Evolutionary conservation across 2,329 filamentous ascomycete genomes (phyloP).

Genomic region (Colletotrichum sansevieriae): DNA sequence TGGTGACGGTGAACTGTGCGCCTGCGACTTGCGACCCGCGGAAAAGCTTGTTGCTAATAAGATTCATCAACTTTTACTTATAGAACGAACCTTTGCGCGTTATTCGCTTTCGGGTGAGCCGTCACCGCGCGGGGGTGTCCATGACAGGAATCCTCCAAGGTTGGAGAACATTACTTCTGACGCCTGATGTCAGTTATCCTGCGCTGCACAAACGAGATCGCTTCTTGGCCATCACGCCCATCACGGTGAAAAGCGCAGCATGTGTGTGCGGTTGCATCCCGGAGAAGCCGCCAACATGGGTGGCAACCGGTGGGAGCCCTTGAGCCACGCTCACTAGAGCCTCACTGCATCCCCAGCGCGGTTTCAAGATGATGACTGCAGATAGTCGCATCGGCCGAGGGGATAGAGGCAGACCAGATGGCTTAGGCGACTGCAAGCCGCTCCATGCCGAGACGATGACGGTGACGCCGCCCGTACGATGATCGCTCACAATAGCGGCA

Average conservation of each 20-base stretch:
- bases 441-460: constrained; percentile 30
- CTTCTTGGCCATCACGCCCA: too few species aligned
- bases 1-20: constrained; percentile 8
- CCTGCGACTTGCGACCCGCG: not conserved
- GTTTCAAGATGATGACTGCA: constrained; percentile 9
- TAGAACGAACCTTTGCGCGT: not conserved
- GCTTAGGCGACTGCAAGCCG: too few species aligned
- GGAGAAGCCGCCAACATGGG: not conserved
- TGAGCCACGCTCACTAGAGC: too few species aligned
- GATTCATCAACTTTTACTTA: constrained; percentile 4
- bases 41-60: constrained; percentile 30
- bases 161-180: not conserved
- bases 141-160: constrained; percentile 19
- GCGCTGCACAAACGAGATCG: too few species aligned
- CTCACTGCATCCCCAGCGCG: not conserved
- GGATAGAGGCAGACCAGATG: not conserved
- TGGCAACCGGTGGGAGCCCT: constrained; percentile 11
- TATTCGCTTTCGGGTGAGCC: constrained; percentile 6
- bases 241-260: too few species aligned
- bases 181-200: too few species aligned
- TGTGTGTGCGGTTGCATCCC: not conserved
- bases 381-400: not conserved
- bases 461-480: constrained; percentile 10
- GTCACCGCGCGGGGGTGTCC: not conserved
- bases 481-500: constrained; percentile 11